Base-by-base conservation (phyloP, 208 protist genomes). In the Naegleria gruberi region DNA sequence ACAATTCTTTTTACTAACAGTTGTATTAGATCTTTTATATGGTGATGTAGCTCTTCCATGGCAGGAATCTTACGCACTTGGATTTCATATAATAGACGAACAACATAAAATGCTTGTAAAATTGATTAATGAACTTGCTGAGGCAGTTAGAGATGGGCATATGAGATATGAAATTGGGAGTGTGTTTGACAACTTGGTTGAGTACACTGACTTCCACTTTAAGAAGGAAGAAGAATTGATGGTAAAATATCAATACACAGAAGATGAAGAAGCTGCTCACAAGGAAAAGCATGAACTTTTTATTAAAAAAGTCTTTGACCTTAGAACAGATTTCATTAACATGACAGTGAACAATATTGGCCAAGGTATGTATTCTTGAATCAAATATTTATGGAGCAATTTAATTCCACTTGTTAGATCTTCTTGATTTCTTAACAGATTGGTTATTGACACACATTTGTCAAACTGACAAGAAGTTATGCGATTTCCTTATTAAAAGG, bases 281-380 rank as follows among this genome's bases (percentile, higher is more conserved):
- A 83, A 83, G 26, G 77, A 83, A 83, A 17, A 83, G 26, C 77
- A 83, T 26, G 77, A 83, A 83, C 12, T 44, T 41, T 83, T 83
- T 44, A 43, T 34, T 43, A 41, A 41, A 26, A 83, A 40, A 10
- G 30, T 65, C 51, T 65, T 65, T 23, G 30, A 65, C 12, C 30
- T 65, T 3, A 65, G 51, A 65, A 65, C 51, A 10, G 51, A 65
- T 19, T 65, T 65, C 30, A 65, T 65, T 65, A 65, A 65, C 51
- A 65, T 65, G 51, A 65, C 51, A 4, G 51, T 65, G 51, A 23
- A 65, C 4, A 65, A 65, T 65, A 65, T 65, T 65, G 51, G 51
- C 30, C 2, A 65, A 65, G 51, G 51, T 65, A 65, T 65, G 51
- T 65, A 30, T 23, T 23, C 30, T 65, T 19, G 51, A 10, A 19